These are phyloP conservation scores for Wickerhamomyces rabaulensis DNA, from an alignment of 805 yeast species.

Conservation along the genomic window DNA sequence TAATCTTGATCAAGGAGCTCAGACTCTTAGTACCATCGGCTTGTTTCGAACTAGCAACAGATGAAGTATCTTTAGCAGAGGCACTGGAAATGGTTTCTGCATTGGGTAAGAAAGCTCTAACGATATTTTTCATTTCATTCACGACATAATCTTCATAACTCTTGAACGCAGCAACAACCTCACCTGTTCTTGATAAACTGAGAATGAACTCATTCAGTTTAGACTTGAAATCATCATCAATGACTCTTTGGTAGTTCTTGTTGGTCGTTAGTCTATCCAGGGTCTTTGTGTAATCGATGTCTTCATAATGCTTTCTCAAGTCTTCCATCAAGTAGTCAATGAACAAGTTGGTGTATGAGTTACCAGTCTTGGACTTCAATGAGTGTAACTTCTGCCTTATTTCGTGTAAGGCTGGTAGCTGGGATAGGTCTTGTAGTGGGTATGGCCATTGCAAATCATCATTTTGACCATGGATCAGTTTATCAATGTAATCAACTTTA, in stretches of 20 bases:
- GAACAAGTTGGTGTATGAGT: constrained; percentile 57
- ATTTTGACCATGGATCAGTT: constrained; percentile 50
- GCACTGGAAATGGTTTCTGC: constrained; percentile 26
- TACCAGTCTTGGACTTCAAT: constrained; percentile 62
- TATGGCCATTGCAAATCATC: constrained; percentile 37
- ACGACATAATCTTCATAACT: constrained; percentile 64
- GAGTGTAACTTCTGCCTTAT: constrained; percentile 48
- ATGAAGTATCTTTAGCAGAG: constrained; percentile 7
- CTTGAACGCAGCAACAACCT: constrained; percentile 54
- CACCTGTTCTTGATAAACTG: constrained; percentile 59
- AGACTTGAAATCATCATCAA: constrained; percentile 36
- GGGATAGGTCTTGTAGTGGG: constrained; percentile 25
- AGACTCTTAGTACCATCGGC: constrained; percentile 25
- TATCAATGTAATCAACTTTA: constrained; percentile 51
- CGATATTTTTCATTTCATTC: constrained; percentile 66
- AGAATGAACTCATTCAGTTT: constrained; percentile 42
- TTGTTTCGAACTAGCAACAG: constrained; percentile 11
- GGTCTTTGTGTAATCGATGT: constrained; percentile 42
- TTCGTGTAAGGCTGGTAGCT: constrained; percentile 26
- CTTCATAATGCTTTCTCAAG: constrained; percentile 50
- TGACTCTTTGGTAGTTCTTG: constrained; percentile 29
- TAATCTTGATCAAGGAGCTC: constrained; percentile 46
- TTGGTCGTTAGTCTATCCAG: constrained; percentile 36
- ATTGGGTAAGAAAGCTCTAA: constrained; percentile 59
- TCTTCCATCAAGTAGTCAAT: constrained; percentile 53